These are phyloP conservation scores for Actinidia arguta DNA, from an alignment of 179 eudicot species.

Conservation along the genomic window DNA sequence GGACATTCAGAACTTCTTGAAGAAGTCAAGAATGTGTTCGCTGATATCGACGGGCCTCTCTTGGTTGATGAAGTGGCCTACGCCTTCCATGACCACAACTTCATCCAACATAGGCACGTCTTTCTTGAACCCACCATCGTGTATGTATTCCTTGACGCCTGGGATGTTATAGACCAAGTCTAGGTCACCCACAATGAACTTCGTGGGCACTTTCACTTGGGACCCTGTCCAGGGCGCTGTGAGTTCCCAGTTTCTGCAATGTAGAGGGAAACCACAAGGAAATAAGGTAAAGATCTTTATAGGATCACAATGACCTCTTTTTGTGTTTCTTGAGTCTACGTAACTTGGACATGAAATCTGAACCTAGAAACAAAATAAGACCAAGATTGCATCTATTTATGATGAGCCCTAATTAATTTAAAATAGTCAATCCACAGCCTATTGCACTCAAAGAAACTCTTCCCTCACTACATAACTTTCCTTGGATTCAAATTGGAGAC, in stretches of 20 bases:
- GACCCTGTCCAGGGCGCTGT: neutral
- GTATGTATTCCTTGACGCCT: neutral
- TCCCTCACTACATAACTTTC: no score
- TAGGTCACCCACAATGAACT: constrained; percentile 4
- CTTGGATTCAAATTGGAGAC: no score
- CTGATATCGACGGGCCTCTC: neutral
- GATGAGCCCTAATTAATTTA: no score
- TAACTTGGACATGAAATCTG: no score
- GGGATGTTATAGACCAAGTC: neutral
- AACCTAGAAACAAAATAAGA: no score
- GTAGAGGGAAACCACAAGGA: neutral
- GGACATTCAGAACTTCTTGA: constrained; percentile 8
- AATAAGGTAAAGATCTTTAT: neutral
- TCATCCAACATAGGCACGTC: neutral
- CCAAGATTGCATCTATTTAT: no score
- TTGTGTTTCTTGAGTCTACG: neutral
- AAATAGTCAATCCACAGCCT: no score
- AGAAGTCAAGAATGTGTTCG: constrained; percentile 11
- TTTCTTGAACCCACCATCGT: neutral
- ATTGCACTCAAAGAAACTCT: no score
- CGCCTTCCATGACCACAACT: constrained; percentile 8
- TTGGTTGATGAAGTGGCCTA: constrained; percentile 10
- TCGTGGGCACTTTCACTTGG: neutral
- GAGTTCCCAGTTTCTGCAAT: constrained; percentile 11
- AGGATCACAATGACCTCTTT: neutral